These are phyloP conservation scores for Carpinus fangiana DNA, from an alignment of 306 rosid species.

Conservation along the genomic window DNA sequence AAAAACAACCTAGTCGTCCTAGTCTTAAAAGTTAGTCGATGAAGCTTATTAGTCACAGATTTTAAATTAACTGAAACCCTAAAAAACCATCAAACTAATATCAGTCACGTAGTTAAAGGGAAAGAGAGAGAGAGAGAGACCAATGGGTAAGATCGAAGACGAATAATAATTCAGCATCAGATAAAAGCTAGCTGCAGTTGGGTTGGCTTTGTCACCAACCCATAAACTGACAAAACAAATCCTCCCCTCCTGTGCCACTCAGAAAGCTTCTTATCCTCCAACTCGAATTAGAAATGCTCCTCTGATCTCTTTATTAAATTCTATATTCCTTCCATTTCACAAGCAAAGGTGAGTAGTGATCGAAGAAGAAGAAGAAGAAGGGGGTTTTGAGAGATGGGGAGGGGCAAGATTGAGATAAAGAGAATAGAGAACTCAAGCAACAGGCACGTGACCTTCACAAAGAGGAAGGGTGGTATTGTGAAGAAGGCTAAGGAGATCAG, in stretches of 20 bases:
- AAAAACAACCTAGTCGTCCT: no score
- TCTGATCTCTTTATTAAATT: not conserved
- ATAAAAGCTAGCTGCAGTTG: slow-evolving; percentile 34
- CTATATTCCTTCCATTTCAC: slow-evolving; percentile 16
- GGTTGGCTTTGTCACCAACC: slow-evolving; percentile 59
- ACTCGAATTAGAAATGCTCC: slow-evolving; percentile 52
- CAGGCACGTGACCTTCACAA: slow-evolving; percentile 85
- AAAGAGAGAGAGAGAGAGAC: slow-evolving; percentile 25
- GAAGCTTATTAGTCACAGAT: not conserved
- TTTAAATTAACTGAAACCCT: slow-evolving; percentile 20
- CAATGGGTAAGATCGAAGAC: slow-evolving; percentile 48
- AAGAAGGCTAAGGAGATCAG: slow-evolving; percentile 86
- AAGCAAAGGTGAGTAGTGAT: slow-evolving; percentile 2
- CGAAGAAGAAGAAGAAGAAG: not conserved
- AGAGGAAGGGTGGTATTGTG: slow-evolving; percentile 78
- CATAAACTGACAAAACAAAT: slow-evolving; percentile 60
- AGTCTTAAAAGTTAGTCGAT: no score
- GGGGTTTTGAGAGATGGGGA: slow-evolving; percentile 59
- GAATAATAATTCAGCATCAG: slow-evolving; percentile 17
- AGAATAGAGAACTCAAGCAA: slow-evolving; percentile 85
- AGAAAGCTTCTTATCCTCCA: slow-evolving; percentile 64
- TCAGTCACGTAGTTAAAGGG: slow-evolving; percentile 7
- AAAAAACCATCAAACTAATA: slow-evolving; percentile 15
- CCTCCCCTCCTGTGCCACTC: slow-evolving; percentile 47
- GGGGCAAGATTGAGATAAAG: slow-evolving; percentile 96